Evolutionary conservation across 177 flowering plant species (phyloP).

Genomic region (Telopea speciosissima): DNA sequence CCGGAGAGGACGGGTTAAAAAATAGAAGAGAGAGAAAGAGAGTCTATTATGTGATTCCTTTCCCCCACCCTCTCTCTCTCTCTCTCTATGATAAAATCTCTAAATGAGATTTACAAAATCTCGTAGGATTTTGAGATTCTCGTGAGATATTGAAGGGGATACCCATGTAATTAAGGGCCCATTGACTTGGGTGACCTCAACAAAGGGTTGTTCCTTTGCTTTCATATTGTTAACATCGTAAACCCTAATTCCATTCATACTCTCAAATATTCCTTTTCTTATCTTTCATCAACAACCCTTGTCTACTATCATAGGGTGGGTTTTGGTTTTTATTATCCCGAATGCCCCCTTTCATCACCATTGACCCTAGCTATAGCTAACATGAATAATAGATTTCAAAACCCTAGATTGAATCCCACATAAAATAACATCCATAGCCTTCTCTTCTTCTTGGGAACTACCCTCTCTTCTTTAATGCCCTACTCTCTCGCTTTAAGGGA

Average conservation of each 20-base stretch:
- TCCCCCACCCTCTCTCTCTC: constrained; percentile 47
- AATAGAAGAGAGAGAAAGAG: constrained; percentile 25
- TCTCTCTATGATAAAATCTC: neutral
- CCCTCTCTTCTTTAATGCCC: constrained; percentile 20
- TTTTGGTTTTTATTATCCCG: constrained; percentile 44
- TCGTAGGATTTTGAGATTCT: neutral
- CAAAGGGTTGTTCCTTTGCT: constrained; percentile 38
- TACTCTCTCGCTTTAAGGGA: neutral
- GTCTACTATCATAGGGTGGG: constrained; percentile 36
- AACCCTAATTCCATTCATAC: constrained; percentile 43
- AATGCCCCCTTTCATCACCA: constrained; percentile 17
- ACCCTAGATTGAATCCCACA: constrained; percentile 41
- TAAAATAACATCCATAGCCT: neutral
- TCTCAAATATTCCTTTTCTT: constrained; percentile 60
- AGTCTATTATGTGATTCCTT: constrained; percentile 37
- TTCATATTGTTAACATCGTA: constrained; percentile 24
- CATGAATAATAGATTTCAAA: constrained; percentile 21
- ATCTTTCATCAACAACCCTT: constrained; percentile 47
- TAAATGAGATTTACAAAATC: neutral
- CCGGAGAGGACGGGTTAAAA: constrained; percentile 66
- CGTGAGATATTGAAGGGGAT: neutral
- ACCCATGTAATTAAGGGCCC: constrained; percentile 13
- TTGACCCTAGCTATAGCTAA: constrained; percentile 26
- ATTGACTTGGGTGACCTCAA: constrained; percentile 34
- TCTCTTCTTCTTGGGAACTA: constrained; percentile 29